Evolutionary conservation across 73 alveolate species (phyloP).

Genomic region (Loxodes magnus): DNA sequence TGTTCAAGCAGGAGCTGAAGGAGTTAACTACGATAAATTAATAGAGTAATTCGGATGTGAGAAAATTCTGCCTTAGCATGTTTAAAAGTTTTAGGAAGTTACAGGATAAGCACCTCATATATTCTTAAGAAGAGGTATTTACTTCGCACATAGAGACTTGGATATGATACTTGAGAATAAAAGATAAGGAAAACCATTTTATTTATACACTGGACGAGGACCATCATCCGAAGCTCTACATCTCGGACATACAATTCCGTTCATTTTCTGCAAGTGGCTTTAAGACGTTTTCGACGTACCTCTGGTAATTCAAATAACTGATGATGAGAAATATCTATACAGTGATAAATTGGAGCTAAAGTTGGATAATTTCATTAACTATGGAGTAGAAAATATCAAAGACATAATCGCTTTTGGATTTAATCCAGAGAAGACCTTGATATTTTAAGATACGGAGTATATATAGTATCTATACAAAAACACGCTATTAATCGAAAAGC

Average conservation of each 20-base stretch:
- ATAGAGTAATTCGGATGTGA: slow-evolving; percentile 71
- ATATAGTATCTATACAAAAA: slow-evolving; percentile 85
- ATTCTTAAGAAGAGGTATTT: slow-evolving; percentile 93
- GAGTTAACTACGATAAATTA: slow-evolving; percentile 70
- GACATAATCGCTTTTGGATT: slow-evolving; percentile 99
- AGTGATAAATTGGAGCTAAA: slow-evolving; percentile 45
- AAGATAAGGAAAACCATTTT: slow-evolving; percentile 87
- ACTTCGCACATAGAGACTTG: slow-evolving; percentile 97
- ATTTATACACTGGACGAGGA: slow-evolving; percentile 98
- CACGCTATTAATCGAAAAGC: slow-evolving; percentile 74
- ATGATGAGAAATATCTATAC: slow-evolving; percentile 96
- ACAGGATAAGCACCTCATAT: slow-evolving; percentile 89
- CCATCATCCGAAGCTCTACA: slow-evolving; percentile 98
- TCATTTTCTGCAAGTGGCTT: slow-evolving; percentile 88
- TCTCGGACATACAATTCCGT: slow-evolving; percentile 65
- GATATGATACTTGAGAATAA: slow-evolving; percentile 59
- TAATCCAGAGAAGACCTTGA: slow-evolving; percentile 95
- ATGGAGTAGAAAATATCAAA: slow-evolving; percentile 89
- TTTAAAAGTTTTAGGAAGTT: slow-evolving; percentile 49
- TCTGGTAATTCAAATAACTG: slow-evolving; percentile 95
- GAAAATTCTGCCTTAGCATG: slow-evolving; percentile 33
- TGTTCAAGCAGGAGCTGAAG: slow-evolving; percentile 49
- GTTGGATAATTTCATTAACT: slow-evolving; percentile 59
- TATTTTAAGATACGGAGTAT: slow-evolving; percentile 89
- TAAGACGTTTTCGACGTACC: slow-evolving; percentile 98